These are phyloP conservation scores for Cubamyces sp. DNA, from an alignment of 768 basidiomycete genomes.

Conservation along the genomic window DNA sequence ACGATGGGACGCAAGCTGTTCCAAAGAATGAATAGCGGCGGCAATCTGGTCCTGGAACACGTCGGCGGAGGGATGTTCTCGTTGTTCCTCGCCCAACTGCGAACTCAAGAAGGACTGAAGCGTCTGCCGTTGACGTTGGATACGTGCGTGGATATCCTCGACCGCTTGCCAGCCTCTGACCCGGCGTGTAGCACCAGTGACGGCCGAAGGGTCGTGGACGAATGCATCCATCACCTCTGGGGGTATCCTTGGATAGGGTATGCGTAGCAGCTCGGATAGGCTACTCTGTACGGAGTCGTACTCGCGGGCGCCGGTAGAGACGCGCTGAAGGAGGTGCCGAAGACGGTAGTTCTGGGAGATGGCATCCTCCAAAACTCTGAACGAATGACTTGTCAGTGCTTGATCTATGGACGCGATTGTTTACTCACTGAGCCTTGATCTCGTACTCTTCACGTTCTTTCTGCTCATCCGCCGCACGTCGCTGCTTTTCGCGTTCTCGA, in stretches of 20 bases:
- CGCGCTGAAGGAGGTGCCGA: conserved; percentile 68
- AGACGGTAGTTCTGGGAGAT: conserved; percentile 66
- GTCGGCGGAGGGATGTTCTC: conserved; percentile 9
- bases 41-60: conserved; percentile 59
- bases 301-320: conserved; percentile 64
- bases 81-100: neutral
- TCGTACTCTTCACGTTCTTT: conserved; percentile 61
- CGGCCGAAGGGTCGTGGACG: conserved; percentile 77
- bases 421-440: conserved; percentile 54
- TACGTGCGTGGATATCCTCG: conserved; percentile 71
- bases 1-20: conserved; percentile 52
- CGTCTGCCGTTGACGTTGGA: conserved; percentile 59
- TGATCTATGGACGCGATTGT: neutral
- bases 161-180: conserved; percentile 71
- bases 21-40: conserved; percentile 52
- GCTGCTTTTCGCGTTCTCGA: conserved; percentile 40
- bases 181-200: conserved; percentile 65
- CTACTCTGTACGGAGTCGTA: conserved; percentile 64
- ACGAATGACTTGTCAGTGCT: neutral
- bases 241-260: conserved; percentile 55
- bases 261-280: conserved; percentile 51
- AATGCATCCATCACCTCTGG: conserved; percentile 74
- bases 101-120: conserved; percentile 30
- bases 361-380: conserved; percentile 63
- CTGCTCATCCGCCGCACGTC: conserved; percentile 50